Evolutionary conservation across 495 filamentous ascomycete species (phyloP), one percentile per base, ranked within the genome.

Genomic region (Hypoxylon lienhwacheense): DNA sequence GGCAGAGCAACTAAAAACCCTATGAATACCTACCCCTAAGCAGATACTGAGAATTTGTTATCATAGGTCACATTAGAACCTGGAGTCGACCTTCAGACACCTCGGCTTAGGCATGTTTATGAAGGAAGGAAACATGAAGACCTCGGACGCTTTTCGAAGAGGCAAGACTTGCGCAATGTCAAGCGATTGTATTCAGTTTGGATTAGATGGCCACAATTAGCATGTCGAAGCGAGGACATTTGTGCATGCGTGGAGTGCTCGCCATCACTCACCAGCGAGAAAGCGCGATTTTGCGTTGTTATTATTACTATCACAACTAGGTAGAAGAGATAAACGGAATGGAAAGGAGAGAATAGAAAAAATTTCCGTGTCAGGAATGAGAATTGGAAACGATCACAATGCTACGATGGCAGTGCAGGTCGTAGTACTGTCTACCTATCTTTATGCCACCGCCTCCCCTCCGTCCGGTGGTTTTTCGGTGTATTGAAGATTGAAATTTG

Each of bases 51-150:
- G 36, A 63, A 40, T 44, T 19, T 7, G 8, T 14, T 17, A 26
- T 14, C 11, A 26, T 55, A 91, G 91, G 91, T 12, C 91, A 96
- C 70, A 84, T 96, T 61, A 83, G 88, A 50, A 91, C 89, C 20
- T 97, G 90, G 90, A 81, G 85, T 60, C 81, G 91, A 31, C 91
- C 91, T 10, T 71, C 70, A 1, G 70, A 72, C 24, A 52, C 59
- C 7, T 64, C 61, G 25, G 52, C 65, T 14, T 50, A 59, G 35
- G 19, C 46, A 14, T 45, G 47, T 4, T 41, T 36, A 15, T 63
- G 48, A 63, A 37, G 10, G 7, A 36, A 20, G 16, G 29, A 35
- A n/a, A 20, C 42, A 7, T 10, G 14, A 31, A 17, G 2, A 21
- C 17, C 8, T 19, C 17, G 14, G 14, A 39, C 16, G 8, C 17